These are phyloP conservation scores for Penicillium simplicissimum DNA, from an alignment of 495 filamentous ascomycete genomes.

Conservation along the genomic window DNA sequence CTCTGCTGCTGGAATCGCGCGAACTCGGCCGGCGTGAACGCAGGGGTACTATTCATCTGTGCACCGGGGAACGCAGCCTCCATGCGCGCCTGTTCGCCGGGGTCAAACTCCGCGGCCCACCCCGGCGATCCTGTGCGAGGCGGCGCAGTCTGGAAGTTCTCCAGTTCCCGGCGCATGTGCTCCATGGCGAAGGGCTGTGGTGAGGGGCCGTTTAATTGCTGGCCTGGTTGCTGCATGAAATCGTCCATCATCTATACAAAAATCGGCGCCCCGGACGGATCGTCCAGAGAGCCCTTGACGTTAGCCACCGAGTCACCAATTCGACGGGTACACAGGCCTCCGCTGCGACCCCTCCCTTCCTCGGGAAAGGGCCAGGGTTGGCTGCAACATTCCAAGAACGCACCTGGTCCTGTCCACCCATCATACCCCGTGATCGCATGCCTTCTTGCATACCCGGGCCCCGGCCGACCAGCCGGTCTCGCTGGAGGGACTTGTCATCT, in stretches of 20 bases:
- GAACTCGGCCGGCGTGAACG: constrained; percentile 84
- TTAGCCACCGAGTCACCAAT: constrained; percentile 18
- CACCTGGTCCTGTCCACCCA: constrained; percentile 64
- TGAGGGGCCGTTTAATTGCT: constrained; percentile 50
- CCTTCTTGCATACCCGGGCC: constrained; percentile 64
- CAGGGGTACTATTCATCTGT: constrained; percentile 51
- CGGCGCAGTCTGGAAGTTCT: constrained; percentile 58
- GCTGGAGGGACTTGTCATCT: constrained; percentile 91
- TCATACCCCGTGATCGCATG: constrained; percentile 62
- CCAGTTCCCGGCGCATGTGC: constrained; percentile 64
- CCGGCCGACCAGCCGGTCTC: constrained; percentile 78
- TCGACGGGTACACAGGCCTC: constrained; percentile 2
- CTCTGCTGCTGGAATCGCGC: constrained; percentile 77
- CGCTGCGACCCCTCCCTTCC: neutral
- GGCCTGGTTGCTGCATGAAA: constrained; percentile 75
- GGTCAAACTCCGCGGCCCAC: constrained; percentile 73
- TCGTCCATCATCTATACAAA: constrained; percentile 79
- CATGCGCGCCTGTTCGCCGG: constrained; percentile 72
- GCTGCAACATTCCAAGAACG: constrained; percentile 12
- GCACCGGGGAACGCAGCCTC: constrained; percentile 71
- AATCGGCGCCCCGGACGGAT: neutral
- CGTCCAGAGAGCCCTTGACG: constrained; percentile 9
- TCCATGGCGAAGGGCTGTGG: constrained; percentile 68
- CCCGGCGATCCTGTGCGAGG: constrained; percentile 57
- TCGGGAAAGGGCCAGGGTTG: constrained; percentile 4